Conservation (phyloP, 208 protist species). For the Vickermania ingenoplastis region DNA sequence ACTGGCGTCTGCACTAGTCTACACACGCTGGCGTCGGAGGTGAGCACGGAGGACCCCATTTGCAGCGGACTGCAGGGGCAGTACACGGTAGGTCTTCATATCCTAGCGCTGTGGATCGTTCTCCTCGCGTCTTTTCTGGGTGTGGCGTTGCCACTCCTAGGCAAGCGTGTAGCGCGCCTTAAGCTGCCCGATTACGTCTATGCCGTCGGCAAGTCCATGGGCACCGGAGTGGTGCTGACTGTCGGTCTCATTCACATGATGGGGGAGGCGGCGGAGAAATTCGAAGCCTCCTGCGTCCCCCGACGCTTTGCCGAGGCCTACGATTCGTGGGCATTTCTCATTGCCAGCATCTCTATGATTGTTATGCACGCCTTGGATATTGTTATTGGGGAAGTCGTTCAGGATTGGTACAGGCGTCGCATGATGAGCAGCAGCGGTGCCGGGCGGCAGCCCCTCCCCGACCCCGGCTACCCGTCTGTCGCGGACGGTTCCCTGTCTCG, state of each 20-base stretch:
- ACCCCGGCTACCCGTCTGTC: too few species aligned
- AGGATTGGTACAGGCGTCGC: background rate
- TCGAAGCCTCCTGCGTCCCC: conserved; percentile 28
- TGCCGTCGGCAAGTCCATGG: conserved; percentile 14
- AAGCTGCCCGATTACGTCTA: background rate
- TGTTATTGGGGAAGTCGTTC: conserved; percentile 12
- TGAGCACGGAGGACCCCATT: background rate
- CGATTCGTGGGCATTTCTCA: conserved; percentile 34
- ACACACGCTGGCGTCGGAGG: too few species aligned
- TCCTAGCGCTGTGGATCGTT: background rate
- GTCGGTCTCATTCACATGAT: conserved; percentile 19
- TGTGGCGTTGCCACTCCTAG: background rate
- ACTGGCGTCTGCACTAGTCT: too few species aligned
- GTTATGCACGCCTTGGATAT: conserved; percentile 51
- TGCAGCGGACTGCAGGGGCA: background rate
- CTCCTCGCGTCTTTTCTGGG: background rate
- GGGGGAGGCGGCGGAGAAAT: conserved; percentile 6
- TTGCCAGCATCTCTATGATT: conserved; percentile 36
- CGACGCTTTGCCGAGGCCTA: conserved; percentile 25
- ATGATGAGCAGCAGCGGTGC: too few species aligned
- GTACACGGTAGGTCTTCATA: background rate
- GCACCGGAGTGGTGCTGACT: conserved; percentile 20
- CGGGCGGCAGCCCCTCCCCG: too few species aligned
- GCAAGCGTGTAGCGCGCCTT: background rate
- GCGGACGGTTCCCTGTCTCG: too few species aligned